A percentile compares a stretch with the other conserved stretches of the same genome.
These are phyloP conservation scores for Rhodosporidiobolus sp. DNA, from an alignment of 768 basidiomycete species.

Conservation along the genomic window DNA sequence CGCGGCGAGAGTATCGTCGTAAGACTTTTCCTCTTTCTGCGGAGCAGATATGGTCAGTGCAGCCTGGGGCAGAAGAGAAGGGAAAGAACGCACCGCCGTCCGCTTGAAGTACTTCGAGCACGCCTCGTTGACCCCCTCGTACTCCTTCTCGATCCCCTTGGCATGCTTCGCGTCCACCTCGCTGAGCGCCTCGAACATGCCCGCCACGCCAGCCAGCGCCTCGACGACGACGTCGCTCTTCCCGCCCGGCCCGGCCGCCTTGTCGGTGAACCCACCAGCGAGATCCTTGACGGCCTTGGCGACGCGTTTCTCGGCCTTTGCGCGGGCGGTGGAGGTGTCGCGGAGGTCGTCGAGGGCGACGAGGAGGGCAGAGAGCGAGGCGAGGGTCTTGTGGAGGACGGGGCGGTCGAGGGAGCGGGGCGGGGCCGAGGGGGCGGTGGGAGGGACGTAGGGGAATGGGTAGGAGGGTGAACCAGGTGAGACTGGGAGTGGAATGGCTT, in stretches of 20 bases:
- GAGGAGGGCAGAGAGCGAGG: constrained; percentile 19
- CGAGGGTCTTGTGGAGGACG: constrained; percentile 35
- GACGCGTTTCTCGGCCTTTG: constrained; percentile 31
- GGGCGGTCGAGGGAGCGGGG: constrained; percentile 25
- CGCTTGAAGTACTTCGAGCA: constrained; percentile 26
- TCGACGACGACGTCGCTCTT: constrained; percentile 11
- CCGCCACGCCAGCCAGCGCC: constrained; percentile 6
- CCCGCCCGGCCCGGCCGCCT: not conserved
- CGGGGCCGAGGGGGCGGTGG: too few relatives aligned
- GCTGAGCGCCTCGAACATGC: constrained; percentile 23
- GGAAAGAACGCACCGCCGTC: constrained; percentile 23
- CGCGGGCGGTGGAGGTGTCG: not conserved
- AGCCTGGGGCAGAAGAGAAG: not conserved
- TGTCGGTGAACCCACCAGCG: constrained; percentile 13
- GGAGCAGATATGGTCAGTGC: too few relatives aligned
- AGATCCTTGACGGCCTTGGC: constrained; percentile 30
- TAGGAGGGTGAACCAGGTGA: too few relatives aligned
- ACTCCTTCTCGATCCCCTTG: constrained; percentile 31
- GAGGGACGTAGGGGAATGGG: too few relatives aligned
- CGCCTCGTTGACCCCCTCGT: constrained; percentile 39
- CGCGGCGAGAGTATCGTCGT: constrained; percentile 31
- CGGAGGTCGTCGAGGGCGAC: constrained; percentile 40
- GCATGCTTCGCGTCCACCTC: constrained; percentile 28
- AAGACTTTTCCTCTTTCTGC: constrained; percentile 38
- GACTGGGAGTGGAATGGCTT: too few relatives aligned